Evolutionary conservation across 2,329 filamentous ascomycete genomes (phyloP).

Genomic region (Colletotrichum gigasporum): DNA sequence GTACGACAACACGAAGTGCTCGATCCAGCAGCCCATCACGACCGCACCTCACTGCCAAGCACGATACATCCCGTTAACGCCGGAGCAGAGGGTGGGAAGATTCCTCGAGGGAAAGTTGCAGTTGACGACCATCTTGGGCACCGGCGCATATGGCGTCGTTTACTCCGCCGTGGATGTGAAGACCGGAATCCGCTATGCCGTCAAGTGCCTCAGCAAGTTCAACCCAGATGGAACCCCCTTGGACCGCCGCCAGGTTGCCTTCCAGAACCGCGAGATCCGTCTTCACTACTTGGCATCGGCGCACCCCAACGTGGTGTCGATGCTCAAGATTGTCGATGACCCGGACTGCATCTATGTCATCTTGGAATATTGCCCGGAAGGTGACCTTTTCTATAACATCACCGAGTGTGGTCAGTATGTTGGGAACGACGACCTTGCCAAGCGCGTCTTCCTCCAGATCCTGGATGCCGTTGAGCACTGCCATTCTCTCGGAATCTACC

Average conservation of each 20-base stretch:
- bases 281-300: conserved; percentile 89
- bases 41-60: conserved; percentile 49
- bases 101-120: conserved; percentile 85
- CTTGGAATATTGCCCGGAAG: conserved; percentile 95
- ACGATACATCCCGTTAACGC: conserved; percentile 67
- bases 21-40: conserved; percentile 48
- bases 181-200: conserved; percentile 85
- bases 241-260: conserved; percentile 86
- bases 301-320: conserved; percentile 92
- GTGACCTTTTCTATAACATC: conserved; percentile 97
- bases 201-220: conserved; percentile 95
- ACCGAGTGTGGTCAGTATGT: conserved; percentile 94
- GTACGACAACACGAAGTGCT: conserved; percentile 60
- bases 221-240: conserved; percentile 76
- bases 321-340: conserved; percentile 93
- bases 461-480: conserved; percentile 96
- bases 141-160: conserved; percentile 96
- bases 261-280: conserved; percentile 92
- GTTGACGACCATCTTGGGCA: conserved; percentile 85
- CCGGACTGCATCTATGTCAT: conserved; percentile 95
- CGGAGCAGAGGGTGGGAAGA: conserved; percentile 87
- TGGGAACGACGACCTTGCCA: conserved; percentile 88
- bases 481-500: conserved; percentile 93
- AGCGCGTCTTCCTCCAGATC: conserved; percentile 91
- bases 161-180: conserved; percentile 89